A percentile compares a stretch with the other conserved stretches of the same genome.
Conservation (phyloP, 768 basidiomycete species). For the Trichaptum fuscoviolaceum region DNA sequence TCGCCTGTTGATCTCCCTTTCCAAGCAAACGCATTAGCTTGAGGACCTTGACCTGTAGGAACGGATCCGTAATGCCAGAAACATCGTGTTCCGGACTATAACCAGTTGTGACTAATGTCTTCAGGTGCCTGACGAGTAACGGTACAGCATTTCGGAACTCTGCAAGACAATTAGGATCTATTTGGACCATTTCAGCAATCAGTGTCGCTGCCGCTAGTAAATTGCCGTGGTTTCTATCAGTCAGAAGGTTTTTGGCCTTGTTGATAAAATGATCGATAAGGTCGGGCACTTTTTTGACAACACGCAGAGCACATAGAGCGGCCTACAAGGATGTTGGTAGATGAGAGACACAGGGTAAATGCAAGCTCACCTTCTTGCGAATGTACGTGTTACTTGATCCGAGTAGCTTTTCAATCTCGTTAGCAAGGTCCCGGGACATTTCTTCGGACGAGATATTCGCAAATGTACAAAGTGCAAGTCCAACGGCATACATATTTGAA, state of each 20-base stretch:
- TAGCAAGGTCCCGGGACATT: constrained; percentile 97
- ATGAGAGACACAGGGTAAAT: constrained; percentile 3
- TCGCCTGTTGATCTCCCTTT: constrained; percentile 75
- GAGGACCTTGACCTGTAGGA: constrained; percentile 90
- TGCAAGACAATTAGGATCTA: constrained; percentile 63
- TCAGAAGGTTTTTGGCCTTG: constrained; percentile 86
- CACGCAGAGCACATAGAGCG: constrained; percentile 88
- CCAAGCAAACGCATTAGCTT: constrained; percentile 87
- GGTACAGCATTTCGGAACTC: constrained; percentile 95
- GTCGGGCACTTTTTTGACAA: constrained; percentile 95
- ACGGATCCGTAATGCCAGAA: constrained; percentile 97
- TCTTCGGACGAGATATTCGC: constrained; percentile 99
- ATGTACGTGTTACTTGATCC: constrained; percentile 99
- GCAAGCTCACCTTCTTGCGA: constrained; percentile 80
- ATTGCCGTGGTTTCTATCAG: constrained; percentile 96
- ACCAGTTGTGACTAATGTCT: constrained; percentile 90
- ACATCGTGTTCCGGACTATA: constrained; percentile 99
- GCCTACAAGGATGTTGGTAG: constrained; percentile 47
- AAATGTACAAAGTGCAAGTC: constrained; percentile 94
- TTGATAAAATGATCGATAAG: constrained; percentile 86
- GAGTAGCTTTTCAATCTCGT: constrained; percentile 95
- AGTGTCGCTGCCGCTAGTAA: constrained; percentile 91
- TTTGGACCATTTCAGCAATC: constrained; percentile 89
- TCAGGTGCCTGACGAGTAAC: constrained; percentile 89
- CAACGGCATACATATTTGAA: constrained; percentile 98